phyloP scores from a whole-genome alignment of 768 basidiomycete genomes.

The Neoboletus brunneissimus region DNA sequence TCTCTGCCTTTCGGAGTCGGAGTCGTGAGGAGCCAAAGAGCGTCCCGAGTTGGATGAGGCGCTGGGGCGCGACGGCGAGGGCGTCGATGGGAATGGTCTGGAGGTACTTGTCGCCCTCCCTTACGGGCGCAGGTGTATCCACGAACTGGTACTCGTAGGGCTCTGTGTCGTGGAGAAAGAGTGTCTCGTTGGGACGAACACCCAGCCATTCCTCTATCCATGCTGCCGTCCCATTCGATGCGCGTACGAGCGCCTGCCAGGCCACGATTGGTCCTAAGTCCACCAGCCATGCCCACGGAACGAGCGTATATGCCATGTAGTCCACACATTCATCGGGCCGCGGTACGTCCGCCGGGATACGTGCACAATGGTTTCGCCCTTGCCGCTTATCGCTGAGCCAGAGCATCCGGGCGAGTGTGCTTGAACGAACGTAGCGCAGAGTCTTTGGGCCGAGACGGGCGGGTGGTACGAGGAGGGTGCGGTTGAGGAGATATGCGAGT shows the following conservation, averaged over 20 bases:
- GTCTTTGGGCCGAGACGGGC: constrained; percentile 62
- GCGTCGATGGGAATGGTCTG: constrained; percentile 4
- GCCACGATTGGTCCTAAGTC: constrained; percentile 42
- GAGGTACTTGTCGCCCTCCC: constrained; percentile 13
- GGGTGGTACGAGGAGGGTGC: constrained; percentile 78
- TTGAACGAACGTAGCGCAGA: constrained; percentile 58
- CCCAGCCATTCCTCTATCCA: constrained; percentile 20
- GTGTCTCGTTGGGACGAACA: constrained; percentile 39
- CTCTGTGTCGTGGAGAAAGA: constrained; percentile 48
- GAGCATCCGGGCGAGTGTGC: constrained; percentile 43
- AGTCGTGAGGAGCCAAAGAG: constrained; percentile 76
- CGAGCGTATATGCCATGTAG: constrained; percentile 56
- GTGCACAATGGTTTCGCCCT: constrained; percentile 51
- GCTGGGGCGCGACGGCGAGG: constrained; percentile 29
- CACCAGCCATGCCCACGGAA: constrained; percentile 72
- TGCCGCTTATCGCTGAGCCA: constrained; percentile 46
- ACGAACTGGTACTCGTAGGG: constrained; percentile 49
- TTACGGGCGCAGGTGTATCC: constrained; percentile 10
- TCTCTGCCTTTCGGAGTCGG: constrained; percentile 41
- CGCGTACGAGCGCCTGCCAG: constrained; percentile 44
- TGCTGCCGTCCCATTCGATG: constrained; percentile 47
- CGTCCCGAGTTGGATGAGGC: constrained; percentile 67
- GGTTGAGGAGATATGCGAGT: constrained; percentile 66
- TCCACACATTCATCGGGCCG: constrained; percentile 56
- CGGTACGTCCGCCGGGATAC: constrained; percentile 32